A percentile compares a stretch with the other conserved stretches of the same genome.
Conservation (phyloP, 495 filamentous ascomycete genomes). For the Lophiotrema nucula region DNA sequence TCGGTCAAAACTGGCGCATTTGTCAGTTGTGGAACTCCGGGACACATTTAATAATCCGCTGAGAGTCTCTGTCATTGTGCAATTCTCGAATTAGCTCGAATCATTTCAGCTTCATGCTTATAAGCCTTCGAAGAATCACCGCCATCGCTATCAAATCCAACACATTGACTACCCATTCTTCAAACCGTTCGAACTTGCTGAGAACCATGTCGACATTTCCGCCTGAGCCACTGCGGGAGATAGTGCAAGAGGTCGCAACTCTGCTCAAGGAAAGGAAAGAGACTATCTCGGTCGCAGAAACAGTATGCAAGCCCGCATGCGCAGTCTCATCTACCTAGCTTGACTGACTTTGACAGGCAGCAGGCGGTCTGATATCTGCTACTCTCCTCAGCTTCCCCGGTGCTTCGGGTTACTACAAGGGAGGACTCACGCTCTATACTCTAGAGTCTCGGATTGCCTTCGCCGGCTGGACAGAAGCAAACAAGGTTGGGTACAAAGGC, state of each 20-base stretch:
- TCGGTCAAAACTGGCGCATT: neutral
- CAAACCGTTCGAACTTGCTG: neutral
- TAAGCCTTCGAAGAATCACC: neutral
- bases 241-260: conserved; percentile 51
- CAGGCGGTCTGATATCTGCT: conserved; percentile 60
- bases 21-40: conserved; percentile 3
- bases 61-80: neutral
- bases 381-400: conserved; percentile 56
- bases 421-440: conserved; percentile 63
- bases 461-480: conserved; percentile 59
- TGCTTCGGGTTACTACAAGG: conserved; percentile 57
- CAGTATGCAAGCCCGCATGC: conserved; percentile 41
- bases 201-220: conserved; percentile 41
- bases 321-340: neutral
- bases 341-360: conserved; percentile 44
- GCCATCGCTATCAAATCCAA: neutral
- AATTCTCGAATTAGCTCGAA: too few species aligned
- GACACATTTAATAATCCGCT: neutral
- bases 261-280: conserved; percentile 55
- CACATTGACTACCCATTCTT: neutral
- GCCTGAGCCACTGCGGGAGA: conserved; percentile 49
- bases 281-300: conserved; percentile 60
- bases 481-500: conserved; percentile 52
- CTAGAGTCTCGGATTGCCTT: conserved; percentile 58
- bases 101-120: neutral